Conservation (phyloP, 495 filamentous ascomycete genomes). For the Hypomontagnella submonticulosa region DNA sequence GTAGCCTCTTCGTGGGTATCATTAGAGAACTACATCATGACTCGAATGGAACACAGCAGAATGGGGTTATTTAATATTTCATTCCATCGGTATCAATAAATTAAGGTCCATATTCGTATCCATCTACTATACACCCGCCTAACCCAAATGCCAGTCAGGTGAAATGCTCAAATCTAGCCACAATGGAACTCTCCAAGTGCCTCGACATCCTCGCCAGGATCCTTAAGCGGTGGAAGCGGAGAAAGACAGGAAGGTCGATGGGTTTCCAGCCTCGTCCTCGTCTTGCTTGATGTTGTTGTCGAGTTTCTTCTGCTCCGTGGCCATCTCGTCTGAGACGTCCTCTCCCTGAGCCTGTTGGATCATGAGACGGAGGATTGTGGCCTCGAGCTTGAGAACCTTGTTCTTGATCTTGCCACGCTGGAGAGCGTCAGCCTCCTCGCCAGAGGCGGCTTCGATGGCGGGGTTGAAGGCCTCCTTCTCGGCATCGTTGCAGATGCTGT, state of each 20-base stretch:
- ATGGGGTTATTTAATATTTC: slow-evolving; percentile 5
- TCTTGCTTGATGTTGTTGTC: slow-evolving; percentile 59
- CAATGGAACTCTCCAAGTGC: not conserved
- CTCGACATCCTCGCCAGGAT: too few relatives aligned
- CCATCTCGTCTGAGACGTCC: slow-evolving; percentile 48
- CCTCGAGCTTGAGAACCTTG: slow-evolving; percentile 63
- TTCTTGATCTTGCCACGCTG: slow-evolving; percentile 67
- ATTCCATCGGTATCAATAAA: slow-evolving; percentile 39
- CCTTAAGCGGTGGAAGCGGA: slow-evolving; percentile 43
- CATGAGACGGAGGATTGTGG: slow-evolving; percentile 49
- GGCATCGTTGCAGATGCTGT: slow-evolving; percentile 53
- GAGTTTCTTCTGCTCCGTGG: slow-evolving; percentile 56
- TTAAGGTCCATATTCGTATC: slow-evolving; percentile 32
- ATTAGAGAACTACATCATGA: not conserved
- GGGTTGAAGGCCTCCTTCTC: slow-evolving; percentile 54
- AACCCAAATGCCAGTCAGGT: not conserved
- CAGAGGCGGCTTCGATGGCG: slow-evolving; percentile 51
- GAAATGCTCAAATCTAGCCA: not conserved
- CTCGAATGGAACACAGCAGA: not conserved
- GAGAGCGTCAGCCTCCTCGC: slow-evolving; percentile 50
- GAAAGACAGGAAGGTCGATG: slow-evolving; percentile 43
- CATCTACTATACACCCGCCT: slow-evolving; percentile 7
- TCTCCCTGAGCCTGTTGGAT: slow-evolving; percentile 53
- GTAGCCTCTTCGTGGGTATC: too few relatives aligned
- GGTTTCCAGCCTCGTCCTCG: slow-evolving; percentile 50